Conservation (phyloP, 2,329 filamentous ascomycete species). For the Stenocarpella maydis region DNA sequence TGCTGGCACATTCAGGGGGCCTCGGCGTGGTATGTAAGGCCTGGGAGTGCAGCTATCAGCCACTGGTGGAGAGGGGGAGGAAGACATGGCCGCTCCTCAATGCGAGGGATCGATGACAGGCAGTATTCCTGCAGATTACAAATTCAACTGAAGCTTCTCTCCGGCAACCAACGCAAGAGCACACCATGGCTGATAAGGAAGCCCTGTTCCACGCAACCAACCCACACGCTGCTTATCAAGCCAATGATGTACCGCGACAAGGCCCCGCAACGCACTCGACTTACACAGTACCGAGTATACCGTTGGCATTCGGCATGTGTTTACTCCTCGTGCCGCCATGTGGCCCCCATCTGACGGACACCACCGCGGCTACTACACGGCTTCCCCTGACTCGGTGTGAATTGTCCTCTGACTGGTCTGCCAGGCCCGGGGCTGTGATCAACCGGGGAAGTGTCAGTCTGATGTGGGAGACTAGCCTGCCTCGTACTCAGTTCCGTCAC, state of each 20-base stretch:
- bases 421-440: no score
- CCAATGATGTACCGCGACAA: no score
- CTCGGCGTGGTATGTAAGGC: background rate
- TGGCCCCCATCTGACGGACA: constrained; percentile 4
- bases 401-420: background rate
- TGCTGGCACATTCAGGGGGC: background rate
- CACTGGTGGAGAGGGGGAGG: background rate
- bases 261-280: no score
- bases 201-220: constrained; percentile 3
- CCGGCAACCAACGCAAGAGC: constrained; percentile 12
- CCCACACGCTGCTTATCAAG: background rate
- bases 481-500: background rate
- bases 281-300: no score
- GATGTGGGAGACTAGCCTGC: background rate
- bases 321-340: background rate
- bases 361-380: background rate
- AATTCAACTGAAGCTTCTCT: constrained; percentile 18
- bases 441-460: no score
- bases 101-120: constrained; percentile 20
- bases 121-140: constrained; percentile 30
- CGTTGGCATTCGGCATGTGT: no score
- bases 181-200: constrained; percentile 33
- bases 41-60: background rate
- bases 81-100: background rate
- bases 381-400: background rate